phyloP scores from a whole-genome alignment of 78 protist genomes.

The Dictyostelium intermedium region DNA sequence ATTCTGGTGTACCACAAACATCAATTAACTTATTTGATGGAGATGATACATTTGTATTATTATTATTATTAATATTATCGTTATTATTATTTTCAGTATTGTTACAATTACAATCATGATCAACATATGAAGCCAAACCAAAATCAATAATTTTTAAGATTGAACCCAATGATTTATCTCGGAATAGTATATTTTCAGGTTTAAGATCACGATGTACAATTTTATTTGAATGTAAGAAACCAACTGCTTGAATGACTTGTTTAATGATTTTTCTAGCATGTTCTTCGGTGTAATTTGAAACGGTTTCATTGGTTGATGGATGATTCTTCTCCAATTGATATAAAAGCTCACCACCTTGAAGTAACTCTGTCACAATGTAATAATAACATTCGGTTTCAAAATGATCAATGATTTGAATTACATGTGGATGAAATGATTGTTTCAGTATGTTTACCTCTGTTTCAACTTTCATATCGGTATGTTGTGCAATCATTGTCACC shows the following conservation, averaged over 20 bases:
- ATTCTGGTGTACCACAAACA: constrained; percentile 91
- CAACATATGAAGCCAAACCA: constrained; percentile 54
- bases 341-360: constrained; percentile 92
- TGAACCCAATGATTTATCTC: constrained; percentile 39
- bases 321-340: constrained; percentile 74
- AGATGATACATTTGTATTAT: background rate
- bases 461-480: constrained; percentile 59
- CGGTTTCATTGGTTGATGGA: background rate
- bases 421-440: constrained; percentile 46
- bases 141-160: constrained; percentile 62
- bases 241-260: constrained; percentile 82
- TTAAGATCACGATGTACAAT: constrained; percentile 92
- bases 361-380: constrained; percentile 61
- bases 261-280: constrained; percentile 75
- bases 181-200: constrained; percentile 73
- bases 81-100: background rate
- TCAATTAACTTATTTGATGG: constrained; percentile 33
- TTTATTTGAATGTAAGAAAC: constrained; percentile 84
- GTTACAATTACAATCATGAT: background rate
- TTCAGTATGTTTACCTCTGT: constrained; percentile 66
- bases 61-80: background rate
- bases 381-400: constrained; percentile 70
- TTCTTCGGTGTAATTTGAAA: constrained; percentile 79
- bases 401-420: constrained; percentile 58
- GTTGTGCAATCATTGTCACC: constrained; percentile 66